These are phyloP conservation scores for Fennellomyces sp. DNA, from an alignment of 371 early-diverging fungal species.

Conservation along the genomic window DNA sequence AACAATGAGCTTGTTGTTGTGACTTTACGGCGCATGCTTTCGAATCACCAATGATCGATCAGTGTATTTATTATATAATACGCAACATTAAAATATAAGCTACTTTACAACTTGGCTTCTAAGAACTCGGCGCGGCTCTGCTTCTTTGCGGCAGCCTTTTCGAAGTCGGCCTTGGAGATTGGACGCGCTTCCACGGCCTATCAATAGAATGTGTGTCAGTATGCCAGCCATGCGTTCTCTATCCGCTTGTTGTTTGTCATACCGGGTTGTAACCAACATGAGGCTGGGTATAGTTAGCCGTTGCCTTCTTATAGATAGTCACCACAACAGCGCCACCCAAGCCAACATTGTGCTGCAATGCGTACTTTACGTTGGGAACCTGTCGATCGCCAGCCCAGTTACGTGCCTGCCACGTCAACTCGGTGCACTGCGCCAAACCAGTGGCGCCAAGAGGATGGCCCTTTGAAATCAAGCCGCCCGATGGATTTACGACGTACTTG, in stretches of 20 bases:
- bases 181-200: slow-evolving; percentile 63
- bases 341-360: slow-evolving; percentile 83
- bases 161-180: slow-evolving; percentile 62
- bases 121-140: slow-evolving; percentile 47
- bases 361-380: slow-evolving; percentile 66
- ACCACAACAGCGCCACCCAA: slow-evolving; percentile 81
- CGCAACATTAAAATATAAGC: neutral
- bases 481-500: slow-evolving; percentile 76
- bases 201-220: neutral
- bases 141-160: slow-evolving; percentile 55
- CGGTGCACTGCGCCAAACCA: slow-evolving; percentile 77
- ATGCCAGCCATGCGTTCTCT: too few species aligned
- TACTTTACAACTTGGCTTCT: slow-evolving; percentile 42
- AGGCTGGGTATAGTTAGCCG: slow-evolving; percentile 41
- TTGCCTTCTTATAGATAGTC: slow-evolving; percentile 66
- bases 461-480: slow-evolving; percentile 81
- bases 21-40: too few species aligned
- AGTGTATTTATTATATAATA: neutral
- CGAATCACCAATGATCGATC: too few species aligned
- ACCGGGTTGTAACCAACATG: slow-evolving; percentile 75
- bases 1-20: too few species aligned
- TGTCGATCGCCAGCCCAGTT: slow-evolving; percentile 78
- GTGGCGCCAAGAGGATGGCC: slow-evolving; percentile 86
- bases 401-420: slow-evolving; percentile 67
- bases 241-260: too few species aligned